Evolutionary conservation across 805 yeast species (phyloP).

Genomic region (Yamadazyma scolyti): DNA sequence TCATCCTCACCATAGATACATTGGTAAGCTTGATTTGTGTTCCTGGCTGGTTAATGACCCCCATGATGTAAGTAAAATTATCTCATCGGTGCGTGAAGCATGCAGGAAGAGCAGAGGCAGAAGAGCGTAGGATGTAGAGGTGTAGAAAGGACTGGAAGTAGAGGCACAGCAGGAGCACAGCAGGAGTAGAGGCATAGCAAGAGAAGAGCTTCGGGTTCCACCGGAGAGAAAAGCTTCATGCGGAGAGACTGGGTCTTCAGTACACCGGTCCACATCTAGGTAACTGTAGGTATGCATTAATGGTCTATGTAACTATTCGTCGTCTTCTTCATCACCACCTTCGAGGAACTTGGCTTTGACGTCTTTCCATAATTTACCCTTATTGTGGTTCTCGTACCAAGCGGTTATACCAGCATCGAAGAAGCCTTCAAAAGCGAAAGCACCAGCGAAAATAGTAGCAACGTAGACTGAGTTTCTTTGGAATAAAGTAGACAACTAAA

Average conservation of each 20-base stretch:
- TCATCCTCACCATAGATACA: conserved; percentile 88
- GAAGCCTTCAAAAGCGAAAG: conserved; percentile 80
- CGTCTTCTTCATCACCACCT: conserved; percentile 57
- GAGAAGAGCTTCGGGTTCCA: too few species aligned
- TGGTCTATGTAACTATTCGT: conserved; percentile 14
- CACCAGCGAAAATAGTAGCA: conserved; percentile 74
- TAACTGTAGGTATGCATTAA: conserved; percentile 5
- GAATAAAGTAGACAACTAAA: conserved; percentile 34
- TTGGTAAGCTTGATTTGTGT: conserved; percentile 89
- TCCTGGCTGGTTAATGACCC: conserved; percentile 76
- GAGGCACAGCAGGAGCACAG: background rate
- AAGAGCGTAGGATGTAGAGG: too few species aligned
- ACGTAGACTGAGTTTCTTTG: conserved; percentile 91
- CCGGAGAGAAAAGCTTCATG: too few species aligned
- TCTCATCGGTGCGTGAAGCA: too few species aligned
- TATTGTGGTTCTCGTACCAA: conserved; percentile 77
- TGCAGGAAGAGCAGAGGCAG: too few species aligned
- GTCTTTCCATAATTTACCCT: conserved; percentile 84
- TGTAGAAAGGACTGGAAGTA: background rate
- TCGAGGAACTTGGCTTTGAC: conserved; percentile 56
- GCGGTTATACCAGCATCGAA: conserved; percentile 64
- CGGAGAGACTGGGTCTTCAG: too few species aligned
- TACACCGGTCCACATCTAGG: too few species aligned
- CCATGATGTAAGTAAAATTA: too few species aligned
- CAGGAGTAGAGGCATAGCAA: too few species aligned